phyloP scores from a whole-genome alignment of 1,284 basidiomycete genomes.

The Trametes pubescens region DNA sequence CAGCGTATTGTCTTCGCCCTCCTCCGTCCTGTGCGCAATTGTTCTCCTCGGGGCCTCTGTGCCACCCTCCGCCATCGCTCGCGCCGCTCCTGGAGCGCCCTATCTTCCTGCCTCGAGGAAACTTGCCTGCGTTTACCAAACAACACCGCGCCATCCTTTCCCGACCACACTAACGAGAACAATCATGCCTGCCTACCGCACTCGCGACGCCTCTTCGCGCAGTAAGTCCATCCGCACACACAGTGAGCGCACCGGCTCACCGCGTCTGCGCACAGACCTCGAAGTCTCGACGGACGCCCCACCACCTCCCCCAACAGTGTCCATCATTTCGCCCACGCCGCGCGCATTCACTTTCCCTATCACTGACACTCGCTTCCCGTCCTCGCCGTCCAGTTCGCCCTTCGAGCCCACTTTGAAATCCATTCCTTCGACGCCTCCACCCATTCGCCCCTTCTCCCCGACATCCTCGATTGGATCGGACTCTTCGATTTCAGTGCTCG shows the following conservation, averaged over 20 bases:
- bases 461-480: conserved; percentile 59
- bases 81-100: conserved; percentile 42
- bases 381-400: conserved; percentile 65
- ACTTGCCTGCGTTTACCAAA: conserved; percentile 41
- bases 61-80: conserved; percentile 43
- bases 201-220: conserved; percentile 71
- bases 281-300: conserved; percentile 74
- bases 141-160: conserved; percentile 38
- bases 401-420: conserved; percentile 72
- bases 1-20: conserved; percentile 66
- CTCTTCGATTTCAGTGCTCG: conserved; percentile 41
- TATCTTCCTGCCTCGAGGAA: conserved; percentile 45
- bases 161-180: conserved; percentile 45
- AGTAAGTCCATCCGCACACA: conserved; percentile 52
- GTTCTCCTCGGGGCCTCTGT: conserved; percentile 53
- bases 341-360: conserved; percentile 77
- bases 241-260: conserved; percentile 39
- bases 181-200: conserved; percentile 79
- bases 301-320: conserved; percentile 62
- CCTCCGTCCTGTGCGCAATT: conserved; percentile 71
- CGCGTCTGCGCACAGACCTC: conserved; percentile 56
- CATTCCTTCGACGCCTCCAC: conserved; percentile 56
- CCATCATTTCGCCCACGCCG: conserved; percentile 78
- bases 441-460: conserved; percentile 49
- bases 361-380: conserved; percentile 71